Base-by-base conservation (phyloP, 108 stramenopile genomes). In the Cyclotella atomus region DNA sequence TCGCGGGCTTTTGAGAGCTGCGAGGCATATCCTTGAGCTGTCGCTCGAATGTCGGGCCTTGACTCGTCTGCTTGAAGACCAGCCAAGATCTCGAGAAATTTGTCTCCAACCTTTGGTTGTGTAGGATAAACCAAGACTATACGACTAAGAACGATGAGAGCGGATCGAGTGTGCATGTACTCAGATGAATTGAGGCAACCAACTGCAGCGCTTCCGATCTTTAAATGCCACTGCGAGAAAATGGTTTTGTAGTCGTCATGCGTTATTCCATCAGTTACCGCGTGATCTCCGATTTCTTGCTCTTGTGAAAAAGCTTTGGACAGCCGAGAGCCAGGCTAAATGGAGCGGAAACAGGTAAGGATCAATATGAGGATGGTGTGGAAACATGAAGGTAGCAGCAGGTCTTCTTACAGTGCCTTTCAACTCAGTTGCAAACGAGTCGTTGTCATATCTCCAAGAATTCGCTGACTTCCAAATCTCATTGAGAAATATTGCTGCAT, bases 121-220 rank as follows among this genome's bases (percentile, higher is more conserved):
- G 92, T 91, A 12, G 96, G 96, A 50, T 87, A 96, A 2, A 85
- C 84, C 29, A 83, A 74, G 7, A 92, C 91, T 7, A 94, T 79
- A 20, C 90, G 83, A 23, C 85, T 87, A 62, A 96, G 76, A 10
- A 96, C 81, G 8, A 95, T 79, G 6, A 96, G 85, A 4, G 84
- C 84, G 23, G 89, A 75, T 25, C 96, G 83, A 25, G 75, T 89
- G 67, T 94, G 91, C 73, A 96, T 96, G 71, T 96, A 96, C 62
- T 95, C 92, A 0, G 85, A 55, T 33, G 91, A 92, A 65, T 85
- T 47, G 0, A 96, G 75, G 59, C 91, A 91, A 1, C 91, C 91
- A 61, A 92, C 65, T 34, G 82, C 59, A 12, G 89, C 85, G 32
- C 53, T 73, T 8, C 88, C 91, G 10, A 96, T 80, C 35, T 85